A percentile compares a stretch with the other conserved stretches of the same genome.
Conservation (phyloP, 2,329 filamentous ascomycete genomes). For the Fusarium musae region DNA sequence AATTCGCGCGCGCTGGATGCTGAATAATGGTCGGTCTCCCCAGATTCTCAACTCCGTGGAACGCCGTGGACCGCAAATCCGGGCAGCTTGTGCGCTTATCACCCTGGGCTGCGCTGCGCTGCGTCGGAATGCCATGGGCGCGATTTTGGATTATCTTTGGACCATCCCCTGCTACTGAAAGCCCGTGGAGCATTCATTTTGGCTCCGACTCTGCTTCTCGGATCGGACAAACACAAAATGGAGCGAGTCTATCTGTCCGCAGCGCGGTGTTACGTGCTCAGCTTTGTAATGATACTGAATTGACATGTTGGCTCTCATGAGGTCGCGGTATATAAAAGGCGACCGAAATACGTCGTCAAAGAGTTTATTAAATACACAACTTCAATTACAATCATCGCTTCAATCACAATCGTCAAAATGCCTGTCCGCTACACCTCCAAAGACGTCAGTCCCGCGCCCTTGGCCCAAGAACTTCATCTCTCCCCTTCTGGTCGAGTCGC, state of each 20-base stretch:
- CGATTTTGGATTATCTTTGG: neutral
- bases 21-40: neutral
- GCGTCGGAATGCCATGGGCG: neutral
- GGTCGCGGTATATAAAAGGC: slow-evolving; percentile 6
- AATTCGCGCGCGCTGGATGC: neutral
- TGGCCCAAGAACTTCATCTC: slow-evolving; percentile 59
- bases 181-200: neutral
- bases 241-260: neutral
- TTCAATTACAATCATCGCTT: too few relatives aligned
- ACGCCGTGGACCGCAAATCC: slow-evolving; percentile 6
- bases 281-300: neutral
- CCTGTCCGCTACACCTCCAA: slow-evolving; percentile 33
- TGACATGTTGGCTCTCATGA: neutral
- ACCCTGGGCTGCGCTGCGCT: too few relatives aligned
- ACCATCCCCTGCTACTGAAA: neutral
- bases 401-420: slow-evolving; percentile 14
- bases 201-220: neutral
- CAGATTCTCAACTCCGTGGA: slow-evolving; percentile 9
- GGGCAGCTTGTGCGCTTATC: neutral
- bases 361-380: neutral
- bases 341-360: neutral
- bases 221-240: neutral
- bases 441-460: slow-evolving; percentile 31
- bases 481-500: slow-evolving; percentile 59
- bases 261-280: neutral